Conservation (phyloP, 2,329 filamentous ascomycete species). For the Fusarium sp. region DNA sequence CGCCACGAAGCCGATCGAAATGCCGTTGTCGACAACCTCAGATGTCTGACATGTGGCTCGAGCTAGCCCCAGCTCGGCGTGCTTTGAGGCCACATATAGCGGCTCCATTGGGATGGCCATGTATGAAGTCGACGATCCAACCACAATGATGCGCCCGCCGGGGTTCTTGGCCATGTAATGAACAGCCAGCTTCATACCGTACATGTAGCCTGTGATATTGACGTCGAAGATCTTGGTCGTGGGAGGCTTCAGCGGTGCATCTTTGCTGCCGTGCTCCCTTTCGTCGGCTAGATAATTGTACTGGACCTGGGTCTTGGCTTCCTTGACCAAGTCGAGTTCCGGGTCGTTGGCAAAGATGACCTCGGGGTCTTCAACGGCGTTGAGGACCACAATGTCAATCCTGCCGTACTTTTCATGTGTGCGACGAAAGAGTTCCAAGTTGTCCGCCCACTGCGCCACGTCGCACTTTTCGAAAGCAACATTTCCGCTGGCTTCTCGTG, state of each 20-base stretch:
- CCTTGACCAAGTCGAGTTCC: not conserved
- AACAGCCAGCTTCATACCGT: constrained; percentile 10
- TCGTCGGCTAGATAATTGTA: constrained; percentile 7
- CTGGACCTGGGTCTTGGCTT: not conserved
- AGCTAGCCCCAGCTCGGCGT: constrained; percentile 2
- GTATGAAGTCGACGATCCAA: constrained; percentile 5
- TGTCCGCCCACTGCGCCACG: not conserved
- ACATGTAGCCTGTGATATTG: constrained; percentile 4
- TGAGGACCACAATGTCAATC: constrained; percentile 3
- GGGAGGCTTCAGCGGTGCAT: not conserved
- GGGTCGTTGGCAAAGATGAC: not conserved
- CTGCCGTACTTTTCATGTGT: not conserved
- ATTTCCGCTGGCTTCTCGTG: not conserved
- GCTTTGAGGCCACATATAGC: constrained; percentile 8
- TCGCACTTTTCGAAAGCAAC: not conserved
- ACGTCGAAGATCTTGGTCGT: constrained; percentile 9
- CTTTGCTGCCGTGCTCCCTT: not conserved
- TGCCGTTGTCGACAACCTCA: not conserved
- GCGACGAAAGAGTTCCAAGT: not conserved
- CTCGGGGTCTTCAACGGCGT: constrained; percentile 3
- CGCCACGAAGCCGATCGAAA: not conserved
- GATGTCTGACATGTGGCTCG: not conserved
- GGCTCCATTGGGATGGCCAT: constrained; percentile 1
- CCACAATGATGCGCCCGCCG: not conserved
- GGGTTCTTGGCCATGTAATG: not conserved